Evolutionary conservation across 73 alveolate species (phyloP).

Genomic region (Tetrahymena elliotti): DNA sequence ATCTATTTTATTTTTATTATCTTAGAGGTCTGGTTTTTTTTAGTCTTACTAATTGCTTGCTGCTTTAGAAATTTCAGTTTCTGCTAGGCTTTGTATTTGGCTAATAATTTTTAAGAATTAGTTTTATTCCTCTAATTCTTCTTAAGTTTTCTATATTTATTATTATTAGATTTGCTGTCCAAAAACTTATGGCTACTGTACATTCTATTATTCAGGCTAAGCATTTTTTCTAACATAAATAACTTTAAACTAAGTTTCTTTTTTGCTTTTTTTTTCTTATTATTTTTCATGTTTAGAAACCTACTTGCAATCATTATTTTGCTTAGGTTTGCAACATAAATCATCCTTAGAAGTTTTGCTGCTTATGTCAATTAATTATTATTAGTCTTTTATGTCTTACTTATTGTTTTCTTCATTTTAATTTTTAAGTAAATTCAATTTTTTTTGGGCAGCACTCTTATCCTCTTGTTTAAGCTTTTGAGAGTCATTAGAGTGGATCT

Average conservation of each 20-base stretch:
- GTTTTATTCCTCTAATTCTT: not conserved
- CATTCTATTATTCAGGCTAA: not conserved
- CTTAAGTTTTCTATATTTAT: too few relatives aligned
- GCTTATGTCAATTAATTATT: too few relatives aligned
- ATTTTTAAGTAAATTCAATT: not conserved
- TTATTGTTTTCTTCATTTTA: too few relatives aligned
- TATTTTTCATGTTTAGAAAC: not conserved
- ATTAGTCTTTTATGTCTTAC: too few relatives aligned
- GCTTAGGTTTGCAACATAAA: not conserved
- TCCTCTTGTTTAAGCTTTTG: not conserved
- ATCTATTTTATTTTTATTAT: not conserved
- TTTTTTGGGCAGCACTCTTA: not conserved
- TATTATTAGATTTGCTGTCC: too few relatives aligned
- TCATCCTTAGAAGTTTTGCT: not conserved
- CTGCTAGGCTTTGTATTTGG: not conserved
- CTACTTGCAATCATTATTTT: too few relatives aligned
- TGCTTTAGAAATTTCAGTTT: not conserved
- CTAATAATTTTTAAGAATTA: not conserved
- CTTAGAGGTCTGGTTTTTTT: too few relatives aligned
- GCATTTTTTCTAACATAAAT: not conserved
- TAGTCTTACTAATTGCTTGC: not conserved
- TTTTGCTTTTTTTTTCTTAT: not conserved
- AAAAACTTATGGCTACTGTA: not conserved
- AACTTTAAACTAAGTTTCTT: not conserved
- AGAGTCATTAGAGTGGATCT: not conserved